Percentiles rank a stretch among this genome's conserved stretches.
phyloP scores from a whole-genome alignment of 441 rosid genomes.

The Capsella rubella region DNA sequence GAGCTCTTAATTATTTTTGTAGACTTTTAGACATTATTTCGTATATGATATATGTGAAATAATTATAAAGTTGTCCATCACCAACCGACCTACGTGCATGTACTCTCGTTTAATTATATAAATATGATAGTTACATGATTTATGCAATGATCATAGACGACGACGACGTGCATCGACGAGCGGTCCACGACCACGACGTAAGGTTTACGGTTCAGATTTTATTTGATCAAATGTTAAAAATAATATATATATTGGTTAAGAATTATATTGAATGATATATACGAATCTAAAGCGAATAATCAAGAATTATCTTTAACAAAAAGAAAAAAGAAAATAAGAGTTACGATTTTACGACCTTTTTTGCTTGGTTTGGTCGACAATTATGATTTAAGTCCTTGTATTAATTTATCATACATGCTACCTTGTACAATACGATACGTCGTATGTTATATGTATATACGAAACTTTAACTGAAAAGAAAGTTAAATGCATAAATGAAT shows the following conservation, averaged over 20 bases:
- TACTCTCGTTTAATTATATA: constrained; percentile 11
- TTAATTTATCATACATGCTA: neutral
- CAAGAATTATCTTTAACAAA: neutral
- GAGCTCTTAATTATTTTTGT: constrained; percentile 8
- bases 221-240: neutral
- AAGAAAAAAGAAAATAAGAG: no score
- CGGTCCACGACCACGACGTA: constrained; percentile 40
- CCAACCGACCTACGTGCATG: constrained; percentile 38
- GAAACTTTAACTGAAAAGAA: constrained; percentile 25
- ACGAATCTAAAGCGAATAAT: constrained; percentile 22
- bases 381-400: neutral
- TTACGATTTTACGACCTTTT: neutral
- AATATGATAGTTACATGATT: constrained; percentile 31
- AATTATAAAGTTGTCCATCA: constrained; percentile 10
- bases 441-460: neutral
- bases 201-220: constrained; percentile 29
- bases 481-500: constrained; percentile 9
- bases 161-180: constrained; percentile 46
- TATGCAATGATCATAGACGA: constrained; percentile 41
- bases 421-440: constrained; percentile 9
- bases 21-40: neutral
- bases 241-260: neutral
- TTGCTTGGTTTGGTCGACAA: neutral
- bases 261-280: neutral
- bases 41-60: neutral